Evolutionary conservation across 495 filamentous ascomycete genomes (phyloP).

Genomic region (Talaromyces nanjingensis): DNA sequence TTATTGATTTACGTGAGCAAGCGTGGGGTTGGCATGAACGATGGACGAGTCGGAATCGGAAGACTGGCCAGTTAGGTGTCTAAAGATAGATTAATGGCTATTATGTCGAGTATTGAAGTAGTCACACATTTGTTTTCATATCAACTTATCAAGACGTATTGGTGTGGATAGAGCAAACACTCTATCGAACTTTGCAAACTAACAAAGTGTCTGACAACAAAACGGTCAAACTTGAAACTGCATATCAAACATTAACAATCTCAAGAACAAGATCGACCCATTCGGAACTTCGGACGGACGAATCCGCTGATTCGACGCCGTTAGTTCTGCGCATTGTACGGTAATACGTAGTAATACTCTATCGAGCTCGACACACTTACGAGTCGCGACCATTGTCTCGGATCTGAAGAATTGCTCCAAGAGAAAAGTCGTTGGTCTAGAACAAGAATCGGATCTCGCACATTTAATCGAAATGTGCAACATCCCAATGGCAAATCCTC

Average conservation of each 20-base stretch:
- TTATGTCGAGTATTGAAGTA: not conserved
- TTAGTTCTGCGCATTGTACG: not conserved
- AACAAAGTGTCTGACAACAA: too few species aligned
- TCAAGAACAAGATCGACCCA: not conserved
- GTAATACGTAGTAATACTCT: too few species aligned
- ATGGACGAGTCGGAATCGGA: not conserved
- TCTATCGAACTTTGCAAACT: too few species aligned
- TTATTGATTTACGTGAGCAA: not conserved
- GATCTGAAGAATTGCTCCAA: not conserved
- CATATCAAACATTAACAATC: not conserved
- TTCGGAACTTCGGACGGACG: not conserved
- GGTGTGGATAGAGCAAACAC: too few species aligned
- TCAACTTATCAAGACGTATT: not conserved
- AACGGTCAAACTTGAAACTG: too few species aligned
- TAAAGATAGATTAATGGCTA: not conserved
- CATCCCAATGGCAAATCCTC: not conserved
- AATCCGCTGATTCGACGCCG: not conserved
- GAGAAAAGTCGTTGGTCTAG: not conserved
- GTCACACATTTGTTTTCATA: not conserved
- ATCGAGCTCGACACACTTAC: too few species aligned
- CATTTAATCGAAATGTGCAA: not conserved
- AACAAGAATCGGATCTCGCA: not conserved
- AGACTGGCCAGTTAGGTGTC: not conserved
- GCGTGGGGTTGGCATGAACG: not conserved
- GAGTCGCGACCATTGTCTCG: not conserved